Evolutionary conservation across 1,284 basidiomycete genomes (phyloP).

Genomic region (Ceratobasidium sp.): DNA sequence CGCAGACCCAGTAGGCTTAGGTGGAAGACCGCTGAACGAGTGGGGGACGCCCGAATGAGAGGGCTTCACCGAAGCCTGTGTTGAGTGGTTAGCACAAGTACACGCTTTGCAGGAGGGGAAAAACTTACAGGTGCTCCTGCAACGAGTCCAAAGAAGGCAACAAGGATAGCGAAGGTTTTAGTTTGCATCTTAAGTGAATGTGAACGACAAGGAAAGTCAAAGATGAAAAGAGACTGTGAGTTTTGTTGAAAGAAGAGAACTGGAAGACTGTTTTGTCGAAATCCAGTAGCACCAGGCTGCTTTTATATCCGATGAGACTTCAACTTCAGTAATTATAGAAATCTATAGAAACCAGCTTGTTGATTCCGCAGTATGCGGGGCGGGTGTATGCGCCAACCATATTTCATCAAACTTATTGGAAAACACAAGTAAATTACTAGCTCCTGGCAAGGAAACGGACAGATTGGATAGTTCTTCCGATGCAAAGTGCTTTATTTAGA

Average conservation of each 20-base stretch:
- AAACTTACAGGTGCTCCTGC: conserved; percentile 22
- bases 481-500: too few relatives aligned
- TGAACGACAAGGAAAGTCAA: not conserved
- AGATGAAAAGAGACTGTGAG: not conserved
- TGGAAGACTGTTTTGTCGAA: not conserved
- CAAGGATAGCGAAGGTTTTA: conserved; percentile 9
- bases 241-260: conserved; percentile 4
- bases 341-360: not conserved
- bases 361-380: conserved; percentile 15
- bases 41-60: conserved; percentile 16
- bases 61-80: conserved; percentile 6
- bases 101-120: not conserved
- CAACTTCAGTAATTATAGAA: not conserved
- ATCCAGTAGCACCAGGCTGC: not conserved
- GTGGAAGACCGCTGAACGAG: conserved; percentile 4
- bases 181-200: conserved; percentile 23
- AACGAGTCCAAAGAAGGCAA: conserved; percentile 11
- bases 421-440: too few relatives aligned
- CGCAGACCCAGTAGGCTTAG: conserved; percentile 16
- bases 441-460: too few relatives aligned
- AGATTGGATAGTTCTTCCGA: too few relatives aligned
- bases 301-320: not conserved
- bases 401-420: not conserved
- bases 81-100: not conserved
- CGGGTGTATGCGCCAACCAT: conserved; percentile 22